Base-by-base conservation (phyloP, 2,329 filamentous ascomycete species). In the Fusarium drepaniforme region DNA sequence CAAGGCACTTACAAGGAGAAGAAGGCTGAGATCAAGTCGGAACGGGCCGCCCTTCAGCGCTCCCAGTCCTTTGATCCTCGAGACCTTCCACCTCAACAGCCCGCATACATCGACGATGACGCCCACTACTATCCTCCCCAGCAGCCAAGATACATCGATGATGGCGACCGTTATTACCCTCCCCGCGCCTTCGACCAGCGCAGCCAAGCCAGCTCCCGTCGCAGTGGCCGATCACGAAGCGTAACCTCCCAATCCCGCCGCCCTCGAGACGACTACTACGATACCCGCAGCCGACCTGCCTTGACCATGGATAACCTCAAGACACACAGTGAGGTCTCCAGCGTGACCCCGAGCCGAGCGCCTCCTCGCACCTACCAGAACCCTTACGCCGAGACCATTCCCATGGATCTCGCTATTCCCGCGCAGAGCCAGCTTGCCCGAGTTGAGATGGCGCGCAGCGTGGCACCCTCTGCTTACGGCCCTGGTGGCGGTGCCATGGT, bases 1-100 rank as follows among this genome's bases (percentile, higher is more conserved):
- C 95, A 94, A 81, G 91, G 92, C 64, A 94, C 94, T 68, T 98
- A 98, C 84, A 90, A 92, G 67, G 94, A 97, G 80, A 94, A 94
- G 81, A 98, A 97, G 83, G 93, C 94, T 8, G 91, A 95, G 77
- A 89, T 98, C 78, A 92, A 91, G 81, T 91, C 92, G 23, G 91
- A 94, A 76, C 85, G 85, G 16, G 81, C 82, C n/a, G 81, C 82
- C n/a, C 77, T 87, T 53, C 90, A 91, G 78, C 91, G 92, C 79
- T 88, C 92, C 65, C 89, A 92, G 73, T 92, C 88, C 5, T 88
- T 86, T 72, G 85, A 89, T 30, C 59, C 65, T 3, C 68, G 66
- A 63, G 61, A 51, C 40, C 80, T 67, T 42, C 75, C 66, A 13
- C 81, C 68, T 56, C 77, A 56, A n/a, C 49, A 56, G 28, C 28